These are phyloP conservation scores for Rubroshorea leprosula DNA, from an alignment of 345 rosid genomes.

Conservation along the genomic window DNA sequence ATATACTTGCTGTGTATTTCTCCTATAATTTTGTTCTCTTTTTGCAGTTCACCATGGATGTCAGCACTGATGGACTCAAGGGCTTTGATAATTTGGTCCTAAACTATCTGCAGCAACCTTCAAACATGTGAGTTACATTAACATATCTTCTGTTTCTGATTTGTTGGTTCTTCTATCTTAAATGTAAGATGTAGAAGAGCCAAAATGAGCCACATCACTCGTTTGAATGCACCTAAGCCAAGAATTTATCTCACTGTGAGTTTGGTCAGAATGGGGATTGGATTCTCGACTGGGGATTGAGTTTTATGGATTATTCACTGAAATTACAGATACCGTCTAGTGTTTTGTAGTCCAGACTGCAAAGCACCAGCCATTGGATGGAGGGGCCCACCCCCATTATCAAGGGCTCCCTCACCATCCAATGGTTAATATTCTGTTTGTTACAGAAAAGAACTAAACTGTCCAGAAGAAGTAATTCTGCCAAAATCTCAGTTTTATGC, in stretches of 20 bases:
- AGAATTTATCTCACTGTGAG: background rate
- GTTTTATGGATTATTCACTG: too few species aligned
- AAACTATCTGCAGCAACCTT: conserved; percentile 66
- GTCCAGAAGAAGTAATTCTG: too few species aligned
- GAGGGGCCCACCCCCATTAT: too few species aligned
- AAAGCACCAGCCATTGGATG: too few species aligned
- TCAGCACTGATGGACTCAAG: conserved; percentile 50
- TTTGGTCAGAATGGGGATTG: background rate
- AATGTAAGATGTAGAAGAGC: background rate
- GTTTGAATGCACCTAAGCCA: background rate
- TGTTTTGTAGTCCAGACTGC: too few species aligned
- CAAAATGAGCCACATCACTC: background rate
- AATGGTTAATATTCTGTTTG: too few species aligned
- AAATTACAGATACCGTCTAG: too few species aligned
- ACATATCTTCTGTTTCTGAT: background rate
- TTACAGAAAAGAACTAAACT: too few species aligned
- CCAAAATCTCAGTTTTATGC: too few species aligned
- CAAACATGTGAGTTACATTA: conserved; percentile 54
- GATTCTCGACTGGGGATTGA: too few species aligned
- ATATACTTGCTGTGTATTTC: background rate
- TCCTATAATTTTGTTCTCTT: conserved; percentile 10
- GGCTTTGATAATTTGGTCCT: conserved; percentile 70
- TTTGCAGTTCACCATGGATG: conserved; percentile 43
- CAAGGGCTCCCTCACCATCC: too few species aligned
- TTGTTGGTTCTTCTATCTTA: background rate